Evolutionary conservation across 306 rosid genomes (phyloP).

Genomic region (Vigna mungo): DNA sequence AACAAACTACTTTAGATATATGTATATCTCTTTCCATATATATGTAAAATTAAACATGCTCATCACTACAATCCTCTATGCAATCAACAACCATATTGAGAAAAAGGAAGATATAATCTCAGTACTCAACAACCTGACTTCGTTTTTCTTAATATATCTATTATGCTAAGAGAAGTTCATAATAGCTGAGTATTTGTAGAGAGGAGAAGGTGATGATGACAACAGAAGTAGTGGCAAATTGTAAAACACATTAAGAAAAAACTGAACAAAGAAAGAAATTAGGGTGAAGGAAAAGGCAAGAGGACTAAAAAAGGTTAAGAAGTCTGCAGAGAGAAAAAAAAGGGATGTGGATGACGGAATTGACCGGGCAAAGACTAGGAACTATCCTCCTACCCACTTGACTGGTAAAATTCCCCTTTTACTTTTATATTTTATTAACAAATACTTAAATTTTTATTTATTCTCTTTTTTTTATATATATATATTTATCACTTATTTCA

Average conservation of each 20-base stretch:
- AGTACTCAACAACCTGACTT: conserved; percentile 43
- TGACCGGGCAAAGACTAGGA: conserved; percentile 54
- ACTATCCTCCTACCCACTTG: conserved; percentile 57
- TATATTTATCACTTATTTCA: background rate
- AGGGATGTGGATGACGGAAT: conserved; percentile 44
- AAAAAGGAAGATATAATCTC: conserved; percentile 46
- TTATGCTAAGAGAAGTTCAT: background rate
- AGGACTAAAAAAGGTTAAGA: conserved; percentile 41
- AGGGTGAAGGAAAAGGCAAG: conserved; percentile 11
- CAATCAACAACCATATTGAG: conserved; percentile 46
- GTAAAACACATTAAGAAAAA: background rate
- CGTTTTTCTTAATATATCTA: conserved; percentile 26
- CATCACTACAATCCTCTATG: conserved; percentile 48
- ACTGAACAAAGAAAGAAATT: conserved; percentile 12
- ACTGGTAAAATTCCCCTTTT: conserved; percentile 16
- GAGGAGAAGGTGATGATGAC: conserved; percentile 59
- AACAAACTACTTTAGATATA: conserved; percentile 38
- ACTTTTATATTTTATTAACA: conserved; percentile 8
- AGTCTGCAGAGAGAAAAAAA: conserved; percentile 47
- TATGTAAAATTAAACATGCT: conserved; percentile 31
- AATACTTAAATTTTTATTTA: background rate
- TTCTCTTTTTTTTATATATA: no score
- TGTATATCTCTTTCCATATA: conserved; percentile 20
- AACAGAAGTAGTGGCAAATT: conserved; percentile 44
- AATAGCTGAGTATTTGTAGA: conserved; percentile 26